A percentile compares a stretch with the other conserved stretches of the same genome.
Evolutionary conservation across 2,329 filamentous ascomycete genomes (phyloP).

Genomic region (Gaeumannomyces tritici): DNA sequence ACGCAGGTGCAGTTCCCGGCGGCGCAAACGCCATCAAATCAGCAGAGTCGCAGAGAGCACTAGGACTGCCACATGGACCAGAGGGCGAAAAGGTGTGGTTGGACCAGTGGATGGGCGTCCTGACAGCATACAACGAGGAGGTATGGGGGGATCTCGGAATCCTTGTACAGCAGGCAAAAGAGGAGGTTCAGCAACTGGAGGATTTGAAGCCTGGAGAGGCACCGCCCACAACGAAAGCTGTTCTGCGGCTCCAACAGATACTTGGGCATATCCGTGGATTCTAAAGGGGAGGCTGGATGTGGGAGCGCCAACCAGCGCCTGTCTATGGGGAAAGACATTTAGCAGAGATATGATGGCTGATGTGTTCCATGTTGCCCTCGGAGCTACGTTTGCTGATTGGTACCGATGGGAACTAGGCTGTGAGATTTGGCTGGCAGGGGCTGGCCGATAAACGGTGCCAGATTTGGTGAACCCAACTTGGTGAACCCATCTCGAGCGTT

Average conservation of each 20-base stretch:
- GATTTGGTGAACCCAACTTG: neutral
- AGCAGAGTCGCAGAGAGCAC: constrained; percentile 12
- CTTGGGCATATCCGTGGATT: constrained; percentile 24
- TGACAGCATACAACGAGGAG: constrained; percentile 50
- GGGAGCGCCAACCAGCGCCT: no score
- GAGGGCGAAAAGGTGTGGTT: constrained; percentile 36
- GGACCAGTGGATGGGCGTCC: constrained; percentile 44
- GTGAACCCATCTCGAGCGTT: neutral
- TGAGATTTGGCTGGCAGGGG: neutral
- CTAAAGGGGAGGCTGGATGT: neutral
- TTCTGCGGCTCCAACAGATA: constrained; percentile 28
- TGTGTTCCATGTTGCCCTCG: neutral
- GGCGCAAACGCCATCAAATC: constrained; percentile 4
- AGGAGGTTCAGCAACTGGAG: constrained; percentile 40
- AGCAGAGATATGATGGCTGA: neutral
- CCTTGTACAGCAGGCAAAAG: constrained; percentile 44
- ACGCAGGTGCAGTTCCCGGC: constrained; percentile 8
- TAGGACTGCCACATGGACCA: constrained; percentile 27
- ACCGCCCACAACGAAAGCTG: constrained; percentile 20
- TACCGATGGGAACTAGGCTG: neutral
- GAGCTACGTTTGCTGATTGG: neutral
- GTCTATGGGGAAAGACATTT: neutral
- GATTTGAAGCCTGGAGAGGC: constrained; percentile 12
- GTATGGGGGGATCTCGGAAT: constrained; percentile 58
- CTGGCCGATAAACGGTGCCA: neutral